These are phyloP conservation scores for Tetradesmus lagerheimii DNA, from an alignment of 139 green algal species.

Conservation along the genomic window DNA sequence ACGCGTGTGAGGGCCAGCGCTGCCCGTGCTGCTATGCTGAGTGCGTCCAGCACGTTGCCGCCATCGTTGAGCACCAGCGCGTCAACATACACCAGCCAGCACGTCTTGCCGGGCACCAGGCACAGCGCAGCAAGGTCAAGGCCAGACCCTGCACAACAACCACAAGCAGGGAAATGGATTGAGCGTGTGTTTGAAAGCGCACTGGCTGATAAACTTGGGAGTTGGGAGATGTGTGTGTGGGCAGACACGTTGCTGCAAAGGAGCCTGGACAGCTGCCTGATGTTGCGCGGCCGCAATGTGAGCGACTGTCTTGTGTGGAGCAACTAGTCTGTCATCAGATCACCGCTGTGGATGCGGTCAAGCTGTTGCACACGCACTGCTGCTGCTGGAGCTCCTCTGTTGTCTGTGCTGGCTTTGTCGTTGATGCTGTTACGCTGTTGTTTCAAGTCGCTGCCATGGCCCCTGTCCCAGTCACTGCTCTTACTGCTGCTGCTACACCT, in stretches of 20 bases:
- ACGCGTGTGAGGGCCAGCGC: slow-evolving; percentile 77
- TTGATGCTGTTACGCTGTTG: not conserved
- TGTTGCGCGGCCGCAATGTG: too few relatives aligned
- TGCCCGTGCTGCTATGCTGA: slow-evolving; percentile 76
- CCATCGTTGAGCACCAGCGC: slow-evolving; percentile 86
- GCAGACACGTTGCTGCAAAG: too few relatives aligned
- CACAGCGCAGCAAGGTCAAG: slow-evolving; percentile 76
- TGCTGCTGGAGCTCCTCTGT: not conserved
- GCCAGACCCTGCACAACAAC: slow-evolving; percentile 17
- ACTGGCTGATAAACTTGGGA: too few relatives aligned
- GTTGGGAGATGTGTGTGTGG: too few relatives aligned
- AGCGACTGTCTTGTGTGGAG: too few relatives aligned
- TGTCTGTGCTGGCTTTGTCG: not conserved
- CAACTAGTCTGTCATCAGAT: too few relatives aligned
- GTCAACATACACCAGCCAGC: slow-evolving; percentile 89
- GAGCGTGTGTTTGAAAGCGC: too few relatives aligned
- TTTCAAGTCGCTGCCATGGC: not conserved
- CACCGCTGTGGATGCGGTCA: too few relatives aligned
- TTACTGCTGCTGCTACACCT: not conserved
- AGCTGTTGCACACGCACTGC: too few relatives aligned
- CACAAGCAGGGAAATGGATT: too few relatives aligned
- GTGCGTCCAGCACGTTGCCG: slow-evolving; percentile 85
- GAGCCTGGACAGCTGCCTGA: not conserved
- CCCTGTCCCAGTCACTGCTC: too few relatives aligned
- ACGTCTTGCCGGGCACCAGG: slow-evolving; percentile 84